A percentile compares a stretch with the other conserved stretches of the same genome.
phyloP scores from a whole-genome alignment of 768 basidiomycete genomes.

The Leccinum disarticulatum region DNA sequence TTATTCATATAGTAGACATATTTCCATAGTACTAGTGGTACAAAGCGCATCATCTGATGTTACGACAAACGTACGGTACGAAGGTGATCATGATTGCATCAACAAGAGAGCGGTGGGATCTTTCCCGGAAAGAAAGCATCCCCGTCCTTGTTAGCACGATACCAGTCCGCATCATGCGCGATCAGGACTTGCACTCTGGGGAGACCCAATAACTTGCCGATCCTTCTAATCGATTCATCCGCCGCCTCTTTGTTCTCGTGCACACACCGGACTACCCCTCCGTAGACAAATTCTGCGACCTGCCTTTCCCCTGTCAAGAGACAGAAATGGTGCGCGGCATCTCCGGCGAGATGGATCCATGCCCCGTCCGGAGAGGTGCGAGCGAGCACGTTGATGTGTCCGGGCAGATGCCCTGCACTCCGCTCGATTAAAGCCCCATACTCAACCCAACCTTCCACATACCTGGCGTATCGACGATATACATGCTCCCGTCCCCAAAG shows the following conservation, averaged over 20 bases:
- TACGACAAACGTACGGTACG: constrained; percentile 13
- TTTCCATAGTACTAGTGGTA: too few relatives aligned
- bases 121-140: not conserved
- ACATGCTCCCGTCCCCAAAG: constrained; percentile 55
- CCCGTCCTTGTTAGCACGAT: not conserved
- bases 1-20: too few relatives aligned
- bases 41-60: too few relatives aligned
- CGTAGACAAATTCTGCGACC: constrained; percentile 28
- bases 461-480: constrained; percentile 52
- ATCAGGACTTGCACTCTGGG: not conserved
- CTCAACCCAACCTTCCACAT: not conserved
- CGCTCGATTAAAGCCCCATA: not conserved
- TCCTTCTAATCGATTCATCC: not conserved
- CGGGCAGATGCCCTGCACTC: constrained; percentile 43
- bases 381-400: constrained; percentile 52
- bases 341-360: constrained; percentile 56
- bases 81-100: not conserved
- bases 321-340: constrained; percentile 52
- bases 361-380: constrained; percentile 51
- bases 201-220: not conserved
- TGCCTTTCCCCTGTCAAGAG: constrained; percentile 44
- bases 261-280: constrained; percentile 34
- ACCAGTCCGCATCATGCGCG: not conserved
- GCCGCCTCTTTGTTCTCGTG: constrained; percentile 43
- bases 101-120: not conserved